Evolutionary conservation across 352 stramenopile genomes (phyloP).

Genomic region (Lagenidium giganteum): DNA sequence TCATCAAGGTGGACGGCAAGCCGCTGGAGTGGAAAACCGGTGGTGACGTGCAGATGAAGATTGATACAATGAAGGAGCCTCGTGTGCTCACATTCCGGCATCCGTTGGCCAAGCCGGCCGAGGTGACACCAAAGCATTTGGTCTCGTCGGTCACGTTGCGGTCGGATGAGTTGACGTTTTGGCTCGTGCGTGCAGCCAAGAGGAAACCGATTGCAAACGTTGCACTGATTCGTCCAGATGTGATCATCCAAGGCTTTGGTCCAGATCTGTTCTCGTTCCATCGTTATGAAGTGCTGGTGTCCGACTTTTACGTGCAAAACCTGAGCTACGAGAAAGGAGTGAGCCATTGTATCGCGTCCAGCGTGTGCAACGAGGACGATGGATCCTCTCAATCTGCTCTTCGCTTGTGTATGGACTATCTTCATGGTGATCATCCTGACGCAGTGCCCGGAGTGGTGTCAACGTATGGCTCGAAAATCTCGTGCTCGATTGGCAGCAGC

Average conservation of each 20-base stretch:
- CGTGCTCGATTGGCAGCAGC: slow-evolving; percentile 53
- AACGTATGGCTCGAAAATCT: slow-evolving; percentile 75
- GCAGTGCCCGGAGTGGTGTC: slow-evolving; percentile 30
- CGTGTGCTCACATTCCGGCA: slow-evolving; percentile 70
- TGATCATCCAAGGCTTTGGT: slow-evolving; percentile 70
- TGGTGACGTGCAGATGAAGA: slow-evolving; percentile 32
- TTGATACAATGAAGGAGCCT: slow-evolving; percentile 34
- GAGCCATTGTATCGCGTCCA: slow-evolving; percentile 77
- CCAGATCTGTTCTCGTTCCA: slow-evolving; percentile 80
- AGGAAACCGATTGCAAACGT: slow-evolving; percentile 59
- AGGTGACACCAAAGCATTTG: too few species aligned
- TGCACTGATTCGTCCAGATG: slow-evolving; percentile 34
- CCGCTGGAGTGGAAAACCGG: slow-evolving; percentile 32
- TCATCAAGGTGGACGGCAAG: slow-evolving; percentile 57
- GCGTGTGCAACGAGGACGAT: slow-evolving; percentile 25
- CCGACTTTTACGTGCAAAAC: slow-evolving; percentile 79
- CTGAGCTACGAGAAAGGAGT: slow-evolving; percentile 21
- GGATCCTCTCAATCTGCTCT: slow-evolving; percentile 20
- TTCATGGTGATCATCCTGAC: slow-evolving; percentile 65
- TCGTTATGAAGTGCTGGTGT: slow-evolving; percentile 55
- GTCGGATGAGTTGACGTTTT: slow-evolving; percentile 61
- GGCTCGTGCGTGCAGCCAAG: slow-evolving; percentile 57
- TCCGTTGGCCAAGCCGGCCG: slow-evolving; percentile 32
- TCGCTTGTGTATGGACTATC: slow-evolving; percentile 58
- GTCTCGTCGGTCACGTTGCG: slow-evolving; percentile 30